Base-by-base conservation (phyloP, 345 rosid species). In the Punica granatum region DNA sequence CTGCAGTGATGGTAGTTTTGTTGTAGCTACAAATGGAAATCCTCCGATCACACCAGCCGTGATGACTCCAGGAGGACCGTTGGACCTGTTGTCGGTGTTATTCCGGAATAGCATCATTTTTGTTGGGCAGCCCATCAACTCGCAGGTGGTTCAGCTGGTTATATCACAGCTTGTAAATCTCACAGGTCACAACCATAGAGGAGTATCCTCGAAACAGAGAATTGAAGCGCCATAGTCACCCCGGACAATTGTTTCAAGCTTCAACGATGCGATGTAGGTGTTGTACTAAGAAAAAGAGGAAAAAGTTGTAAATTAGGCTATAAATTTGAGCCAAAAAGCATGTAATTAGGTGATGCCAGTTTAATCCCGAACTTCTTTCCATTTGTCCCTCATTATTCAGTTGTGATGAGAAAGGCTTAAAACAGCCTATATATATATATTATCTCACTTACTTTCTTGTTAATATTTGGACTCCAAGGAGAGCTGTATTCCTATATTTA, bases 111-210 rank as follows among this genome's bases (percentile, higher is more conserved):
- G 96, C 60, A 91, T 91, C 23, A 88, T 94, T 77, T 94, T 94
- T 72, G 81, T 89, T 16, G 99, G 97, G 69, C 87, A 90, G 74
- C 89, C 95, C 62, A 44, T 94, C 60, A 87, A 84, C 74, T 79
- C 96, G 31, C 85, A 76, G 76, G 99, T 91, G 78, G 96, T 97
- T 74, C 96, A 90, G 79, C 80, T 84, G 64, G 92, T 86, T 73
- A 88, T 94, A 80, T 84, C 97, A 37, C 99, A 94, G 85, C 96
- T 91, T 64, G 91, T 90, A 51, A 89, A 96, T 66, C 86, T 91
- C 0, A 90, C 99, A 49, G 96, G 96, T 30, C 86, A n/a, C n/a
- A n/a, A n/a, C 88, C 49, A 81, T 92, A 2, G 98, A 92, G 92
- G 92, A 28, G n/a, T n/a, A 67, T 90, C 53, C 66, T 90, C 70